Base-by-base conservation (phyloP, 495 filamentous ascomycete species). In the Tuber microsphaerosporum region DNA sequence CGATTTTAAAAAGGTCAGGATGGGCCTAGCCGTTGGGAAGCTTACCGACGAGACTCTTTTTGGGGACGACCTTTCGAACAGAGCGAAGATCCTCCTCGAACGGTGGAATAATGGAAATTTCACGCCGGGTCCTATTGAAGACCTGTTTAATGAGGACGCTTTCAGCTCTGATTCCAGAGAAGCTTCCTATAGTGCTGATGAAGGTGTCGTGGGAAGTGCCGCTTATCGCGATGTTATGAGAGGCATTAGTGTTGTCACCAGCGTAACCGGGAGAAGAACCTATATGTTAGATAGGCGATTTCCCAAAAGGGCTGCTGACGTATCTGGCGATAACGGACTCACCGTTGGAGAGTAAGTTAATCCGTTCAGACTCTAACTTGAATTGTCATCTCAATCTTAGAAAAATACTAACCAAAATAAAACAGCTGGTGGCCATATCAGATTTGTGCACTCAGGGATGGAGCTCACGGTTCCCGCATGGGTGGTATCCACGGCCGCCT, bases 401-500 rank as follows among this genome's bases (percentile, higher is more conserved):
- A 17, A 65, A 31, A n/a, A 34, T 71, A 14, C 68, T 74, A 26
- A 74, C 71, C 48, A 26, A 3, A 8, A 31, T 1, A 2, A 1
- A 6, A 69, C 14, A 79, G 77, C 48, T 89, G 88, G 88, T 89
- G 84, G 81, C 86, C 88, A 0, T 78, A 83, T 9, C 86, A 86
- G n/a, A 79, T 84, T 7, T 84, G 83, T 6, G 87, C 88, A 0
- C 80, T 87, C 16, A 84, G 84, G 41, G 85, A 86, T 51, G 88
- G 88, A 17, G 87, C 86, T 0, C 88, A 89, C 69, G 87, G 87
- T 1, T 75, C 81, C 8, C 73, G 77, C 0, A 82, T 85, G 74
- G 83, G 77, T 0, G 88, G 88, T 1, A 89, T 89, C 45, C 76
- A 80, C 20, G 88, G 88, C 7, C 77, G 46, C 31, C 56, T 51